Evolutionary conservation across 257 asterid species (phyloP), one percentile per base, ranked within the genome.

Genomic region (Cynanchum wilfordii): DNA sequence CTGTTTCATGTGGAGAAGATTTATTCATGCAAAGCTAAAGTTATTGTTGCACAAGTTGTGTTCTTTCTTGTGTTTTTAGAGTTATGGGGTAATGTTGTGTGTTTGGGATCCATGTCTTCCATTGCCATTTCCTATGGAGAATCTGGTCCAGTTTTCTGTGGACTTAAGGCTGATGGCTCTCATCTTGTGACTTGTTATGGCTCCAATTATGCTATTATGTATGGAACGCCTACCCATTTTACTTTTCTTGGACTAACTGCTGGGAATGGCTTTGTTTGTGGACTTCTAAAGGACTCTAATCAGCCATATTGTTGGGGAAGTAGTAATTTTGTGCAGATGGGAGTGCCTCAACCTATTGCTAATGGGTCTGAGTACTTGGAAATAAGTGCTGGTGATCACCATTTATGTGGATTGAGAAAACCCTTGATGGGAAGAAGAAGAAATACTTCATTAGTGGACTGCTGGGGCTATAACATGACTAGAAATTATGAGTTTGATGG

Each of bases 381-480:
- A 79, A 84, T 93, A 47, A 89, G 96, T 74, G 98, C 97, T 2
- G 97, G 98, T 7, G 98, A 93, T 75, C 84, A 90, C 77, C 98
- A 90, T 78, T 84, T 93, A 74, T 93, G 97, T 72, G 98, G 90
- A 1, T 74, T 93, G 86, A 80, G 97, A 44, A 87, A 86, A 62
- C 97, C 97, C 68, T 83, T 90, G 62, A 79, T 64, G 87, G 97
- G 95, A 38, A 84, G 40, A 70, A 78, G 78, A 57, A 81, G 96
- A 55, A 87, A 90, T 79, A 77, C 82, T 33, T 87, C 98, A 0
- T 64, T 89, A 30, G 91, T 93, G 7, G 98, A 93, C 68, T 93
- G 98, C 20, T 93, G 98, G 98, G 98, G 98, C 8, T 93, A 93
- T 63, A 93, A 93, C 80, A 93, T 93, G 97, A 89, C 98, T 0